These are phyloP conservation scores for Bruguiera parviflora DNA, from an alignment of 345 rosid species.

Conservation along the genomic window DNA sequence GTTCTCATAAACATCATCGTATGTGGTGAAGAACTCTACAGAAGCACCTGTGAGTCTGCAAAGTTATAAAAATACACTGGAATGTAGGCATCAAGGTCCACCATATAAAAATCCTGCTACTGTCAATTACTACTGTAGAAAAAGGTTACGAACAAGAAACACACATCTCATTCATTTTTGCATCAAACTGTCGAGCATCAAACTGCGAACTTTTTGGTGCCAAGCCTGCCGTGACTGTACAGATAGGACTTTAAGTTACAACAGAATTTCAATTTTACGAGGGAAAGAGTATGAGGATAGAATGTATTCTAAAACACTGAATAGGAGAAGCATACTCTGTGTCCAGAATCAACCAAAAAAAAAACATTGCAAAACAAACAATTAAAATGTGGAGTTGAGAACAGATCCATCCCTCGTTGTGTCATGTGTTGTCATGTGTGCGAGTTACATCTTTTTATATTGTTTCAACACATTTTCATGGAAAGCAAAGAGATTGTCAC, in stretches of 20 bases:
- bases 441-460: too few relatives aligned
- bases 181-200: slow-evolving; percentile 65
- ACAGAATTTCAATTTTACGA: background rate
- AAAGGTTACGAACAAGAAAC: slow-evolving; percentile 25
- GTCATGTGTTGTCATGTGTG: too few relatives aligned
- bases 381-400: background rate
- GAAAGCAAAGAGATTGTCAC: slow-evolving; percentile 20
- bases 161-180: slow-evolving; percentile 76
- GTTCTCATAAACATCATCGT: slow-evolving; percentile 77
- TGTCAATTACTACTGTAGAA: background rate
- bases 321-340: background rate
- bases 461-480: too few relatives aligned
- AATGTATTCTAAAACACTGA: background rate
- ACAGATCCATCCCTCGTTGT: background rate
- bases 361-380: background rate
- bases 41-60: slow-evolving; percentile 52
- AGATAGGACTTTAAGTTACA: background rate
- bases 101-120: background rate
- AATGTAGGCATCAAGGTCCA: background rate
- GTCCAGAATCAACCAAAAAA: background rate
- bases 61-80: background rate
- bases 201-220: slow-evolving; percentile 76
- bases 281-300: background rate
- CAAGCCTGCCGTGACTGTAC: slow-evolving; percentile 67
- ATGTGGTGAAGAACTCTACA: slow-evolving; percentile 67